Conservation (phyloP, 2,329 filamentous ascomycete species). For the Aplosporella prunicola region DNA sequence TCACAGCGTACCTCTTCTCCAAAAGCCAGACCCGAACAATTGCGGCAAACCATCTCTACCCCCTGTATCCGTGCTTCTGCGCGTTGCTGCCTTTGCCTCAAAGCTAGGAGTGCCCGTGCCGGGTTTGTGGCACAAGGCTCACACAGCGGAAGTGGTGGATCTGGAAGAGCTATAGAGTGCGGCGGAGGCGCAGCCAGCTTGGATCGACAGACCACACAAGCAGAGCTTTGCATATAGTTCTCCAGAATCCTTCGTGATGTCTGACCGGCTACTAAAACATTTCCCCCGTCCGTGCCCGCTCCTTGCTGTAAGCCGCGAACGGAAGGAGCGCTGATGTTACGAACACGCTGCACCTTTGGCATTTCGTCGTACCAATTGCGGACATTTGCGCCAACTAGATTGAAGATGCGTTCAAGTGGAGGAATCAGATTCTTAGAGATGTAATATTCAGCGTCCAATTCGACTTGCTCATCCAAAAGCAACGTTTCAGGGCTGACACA, state of each 20-base stretch:
- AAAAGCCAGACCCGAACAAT: conserved; percentile 64
- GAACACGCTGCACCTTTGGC: conserved; percentile 76
- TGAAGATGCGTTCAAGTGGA: conserved; percentile 91
- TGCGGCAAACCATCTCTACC: conserved; percentile 64
- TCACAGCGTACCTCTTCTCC: conserved; percentile 77
- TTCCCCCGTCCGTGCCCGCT: conserved; percentile 12
- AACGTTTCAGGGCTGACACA: conserved; percentile 82
- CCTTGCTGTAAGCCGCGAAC: background rate
- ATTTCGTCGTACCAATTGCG: conserved; percentile 91
- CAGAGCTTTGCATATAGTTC: conserved; percentile 75
- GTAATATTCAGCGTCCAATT: conserved; percentile 92
- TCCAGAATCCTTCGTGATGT: conserved; percentile 68
- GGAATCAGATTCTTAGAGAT: conserved; percentile 93
- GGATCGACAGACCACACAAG: conserved; percentile 66
- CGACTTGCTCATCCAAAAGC: conserved; percentile 63
- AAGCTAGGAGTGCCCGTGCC: conserved; percentile 52
- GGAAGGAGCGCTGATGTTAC: conserved; percentile 42
- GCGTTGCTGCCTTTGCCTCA: conserved; percentile 52
- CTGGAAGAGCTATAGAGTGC: no score
- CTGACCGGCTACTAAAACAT: background rate
- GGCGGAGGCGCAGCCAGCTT: conserved; percentile 36
- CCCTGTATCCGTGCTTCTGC: conserved; percentile 57
- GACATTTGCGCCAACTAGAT: conserved; percentile 86
- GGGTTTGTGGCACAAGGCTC: conserved; percentile 43
- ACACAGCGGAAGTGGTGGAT: conserved; percentile 54